A percentile compares a stretch with the other conserved stretches of the same genome.
These are phyloP conservation scores for Gonapodya sp. DNA, from an alignment of 192 early-diverging fungal genomes.

Conservation along the genomic window DNA sequence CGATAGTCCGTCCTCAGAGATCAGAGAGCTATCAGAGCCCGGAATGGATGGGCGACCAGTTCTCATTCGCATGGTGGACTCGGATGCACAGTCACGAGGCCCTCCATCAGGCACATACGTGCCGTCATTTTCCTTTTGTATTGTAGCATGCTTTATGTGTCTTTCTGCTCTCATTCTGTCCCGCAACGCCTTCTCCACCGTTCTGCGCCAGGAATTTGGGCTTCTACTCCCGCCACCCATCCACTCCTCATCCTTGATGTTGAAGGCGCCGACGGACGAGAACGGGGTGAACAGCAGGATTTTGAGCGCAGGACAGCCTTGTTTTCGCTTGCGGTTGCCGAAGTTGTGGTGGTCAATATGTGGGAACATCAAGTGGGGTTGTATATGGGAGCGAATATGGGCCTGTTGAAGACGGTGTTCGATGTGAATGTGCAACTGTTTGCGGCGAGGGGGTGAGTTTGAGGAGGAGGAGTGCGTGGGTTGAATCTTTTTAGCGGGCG, in stretches of 20 bases:
- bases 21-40: too few relatives aligned
- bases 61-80: too few relatives aligned
- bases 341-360: conserved; percentile 95
- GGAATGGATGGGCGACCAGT: too few relatives aligned
- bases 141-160: too few relatives aligned
- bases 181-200: conserved; percentile 15
- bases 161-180: conserved; percentile 3
- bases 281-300: conserved; percentile 96
- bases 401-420: conserved; percentile 93
- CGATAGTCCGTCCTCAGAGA: too few relatives aligned
- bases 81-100: too few relatives aligned
- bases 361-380: conserved; percentile 97
- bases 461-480: too few relatives aligned
- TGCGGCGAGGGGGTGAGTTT: conserved; percentile 48
- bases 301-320: conserved; percentile 98
- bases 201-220: conserved; percentile 99
- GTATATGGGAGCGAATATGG: conserved; percentile 99
- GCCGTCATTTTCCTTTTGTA: too few relatives aligned
- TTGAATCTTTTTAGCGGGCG: too few relatives aligned
- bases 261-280: conserved; percentile 97
- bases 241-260: conserved; percentile 92
- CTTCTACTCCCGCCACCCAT: conserved; percentile 68
- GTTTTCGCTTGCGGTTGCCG: conserved; percentile 88
- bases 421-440: conserved; percentile 98
- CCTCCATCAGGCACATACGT: too few relatives aligned